Evolutionary conservation across 108 stramenopile genomes (phyloP).

Genomic region (Pseudonitzschia pungens): DNA sequence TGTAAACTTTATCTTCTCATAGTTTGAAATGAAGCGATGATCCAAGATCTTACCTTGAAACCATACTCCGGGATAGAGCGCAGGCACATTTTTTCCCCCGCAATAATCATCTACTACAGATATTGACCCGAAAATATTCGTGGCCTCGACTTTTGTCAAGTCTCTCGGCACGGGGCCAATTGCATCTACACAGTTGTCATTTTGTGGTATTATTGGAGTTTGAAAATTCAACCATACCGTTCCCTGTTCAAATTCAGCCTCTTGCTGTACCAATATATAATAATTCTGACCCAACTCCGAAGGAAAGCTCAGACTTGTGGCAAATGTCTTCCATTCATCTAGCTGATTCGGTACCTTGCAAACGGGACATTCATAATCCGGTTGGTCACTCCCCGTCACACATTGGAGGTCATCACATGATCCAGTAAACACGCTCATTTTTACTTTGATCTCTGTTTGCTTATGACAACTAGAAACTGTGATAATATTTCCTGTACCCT

Average conservation of each 20-base stretch:
- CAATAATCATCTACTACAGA: slow-evolving; percentile 23
- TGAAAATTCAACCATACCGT: slow-evolving; percentile 29
- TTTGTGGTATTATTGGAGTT: slow-evolving; percentile 22
- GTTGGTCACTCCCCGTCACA: slow-evolving; percentile 10
- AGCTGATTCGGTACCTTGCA: background rate
- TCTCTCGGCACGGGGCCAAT: slow-evolving; percentile 39
- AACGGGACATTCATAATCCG: slow-evolving; percentile 33
- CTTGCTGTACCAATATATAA: slow-evolving; percentile 32
- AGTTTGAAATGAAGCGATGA: background rate
- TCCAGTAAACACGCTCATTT: slow-evolving; percentile 39
- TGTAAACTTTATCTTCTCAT: background rate
- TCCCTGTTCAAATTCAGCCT: background rate
- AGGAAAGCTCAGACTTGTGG: slow-evolving; percentile 23
- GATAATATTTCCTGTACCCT: slow-evolving; percentile 31
- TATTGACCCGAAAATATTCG: slow-evolving; percentile 20
- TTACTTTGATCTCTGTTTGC: slow-evolving; percentile 32
- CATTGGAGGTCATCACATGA: slow-evolving; percentile 25
- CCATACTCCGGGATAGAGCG: slow-evolving; percentile 37
- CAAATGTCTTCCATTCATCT: slow-evolving; percentile 27
- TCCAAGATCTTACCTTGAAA: slow-evolving; percentile 21
- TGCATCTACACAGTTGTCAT: slow-evolving; percentile 36
- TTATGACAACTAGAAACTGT: slow-evolving; percentile 28
- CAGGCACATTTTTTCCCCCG: slow-evolving; percentile 2
- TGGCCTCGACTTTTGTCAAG: slow-evolving; percentile 11
- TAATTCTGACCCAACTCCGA: slow-evolving; percentile 16